A percentile compares a stretch with the other conserved stretches of the same genome.
These are phyloP conservation scores for Parastagonospora avenae DNA, from an alignment of 2,329 filamentous ascomycete genomes.

Conservation along the genomic window DNA sequence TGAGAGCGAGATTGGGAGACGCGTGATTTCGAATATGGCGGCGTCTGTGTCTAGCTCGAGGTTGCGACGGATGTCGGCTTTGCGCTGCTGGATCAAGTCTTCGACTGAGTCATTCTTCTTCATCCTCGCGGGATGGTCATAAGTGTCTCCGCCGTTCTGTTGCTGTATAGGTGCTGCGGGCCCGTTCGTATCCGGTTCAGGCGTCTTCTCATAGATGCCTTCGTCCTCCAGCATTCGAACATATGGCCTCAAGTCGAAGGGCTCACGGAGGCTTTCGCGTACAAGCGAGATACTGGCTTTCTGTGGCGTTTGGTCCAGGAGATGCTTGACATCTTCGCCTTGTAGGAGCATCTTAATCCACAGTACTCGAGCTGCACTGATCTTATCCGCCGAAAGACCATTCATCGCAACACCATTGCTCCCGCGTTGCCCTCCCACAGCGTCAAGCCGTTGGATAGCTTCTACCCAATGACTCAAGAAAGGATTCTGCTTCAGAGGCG, in stretches of 20 bases:
- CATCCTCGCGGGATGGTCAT: background rate
- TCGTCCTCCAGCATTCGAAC: slow-evolving; percentile 46
- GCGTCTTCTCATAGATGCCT: slow-evolving; percentile 40
- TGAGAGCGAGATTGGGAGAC: slow-evolving; percentile 43
- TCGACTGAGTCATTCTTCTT: slow-evolving; percentile 4
- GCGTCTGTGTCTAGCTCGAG: slow-evolving; percentile 25
- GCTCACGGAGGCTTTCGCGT: slow-evolving; percentile 6
- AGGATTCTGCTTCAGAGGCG: slow-evolving; percentile 41
- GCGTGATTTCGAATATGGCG: slow-evolving; percentile 37
- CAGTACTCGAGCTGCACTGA: slow-evolving; percentile 25
- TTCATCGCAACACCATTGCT: background rate
- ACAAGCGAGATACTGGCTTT: slow-evolving; percentile 19
- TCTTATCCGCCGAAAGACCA: slow-evolving; percentile 17
- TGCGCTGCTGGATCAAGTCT: slow-evolving; percentile 23
- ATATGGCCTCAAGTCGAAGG: slow-evolving; percentile 35
- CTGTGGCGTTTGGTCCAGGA: slow-evolving; percentile 17
- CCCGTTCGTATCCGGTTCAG: slow-evolving; percentile 8
- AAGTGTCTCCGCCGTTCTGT: background rate
- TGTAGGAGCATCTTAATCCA: slow-evolving; percentile 36
- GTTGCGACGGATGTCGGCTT: slow-evolving; percentile 22
- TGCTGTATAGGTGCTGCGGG: background rate
- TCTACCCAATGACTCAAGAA: slow-evolving; percentile 50
- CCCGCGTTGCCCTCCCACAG: background rate
- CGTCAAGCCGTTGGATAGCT: slow-evolving; percentile 28
- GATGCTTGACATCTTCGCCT: slow-evolving; percentile 5